Evolutionary conservation across 2,329 filamentous ascomycete genomes (phyloP), one percentile per base, ranked within the genome.

Genomic region (Epicoccum nigrum): DNA sequence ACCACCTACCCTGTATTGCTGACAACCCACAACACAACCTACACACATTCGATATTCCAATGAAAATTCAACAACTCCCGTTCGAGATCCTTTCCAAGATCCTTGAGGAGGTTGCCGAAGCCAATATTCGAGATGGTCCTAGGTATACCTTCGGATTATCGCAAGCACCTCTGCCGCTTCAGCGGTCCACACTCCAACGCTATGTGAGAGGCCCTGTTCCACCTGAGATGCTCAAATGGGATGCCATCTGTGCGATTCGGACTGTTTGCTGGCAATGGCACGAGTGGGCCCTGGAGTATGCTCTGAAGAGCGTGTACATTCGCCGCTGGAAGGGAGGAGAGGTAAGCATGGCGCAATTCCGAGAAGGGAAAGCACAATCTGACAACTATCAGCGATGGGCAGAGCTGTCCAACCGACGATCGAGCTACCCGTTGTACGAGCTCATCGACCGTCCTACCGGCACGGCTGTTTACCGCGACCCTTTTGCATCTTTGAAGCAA

Each of bases 141-240:
- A 74, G 69, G 45, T 83, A 76, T 67, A 82, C 79, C 46, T 83
- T 81, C 61, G 81, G 81, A 50, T 71, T 83, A 21, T 77, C 74
- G 20, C 76, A 82, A 64, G 75, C 77, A 21, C 76, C 76, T 6
- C 67, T 79, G 51, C 78, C 78, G 7, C 66, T 78, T 43, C 71
- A 79, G 58, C 71, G 74, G 58, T 66, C 73, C 19, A 70, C 73
- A 32, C 70, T 81, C 43, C 74, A 79, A 58, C 76, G 76, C 56
- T 81, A 81, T 63, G 73, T 83, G 51, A 75, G 79, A 53, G 81
- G 80, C 9, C 77, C 78, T 13, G 70, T 81, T 13, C 78, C 77
- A 8, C 73, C 78, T 31, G 79, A 82, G 63, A 73, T 78, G 43
- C 70, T 81, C 40, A 75, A 76, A 54, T 83, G 81, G 81, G 77